Conservation (phyloP, 345 rosid species). For the Citrus unshiu region DNA sequence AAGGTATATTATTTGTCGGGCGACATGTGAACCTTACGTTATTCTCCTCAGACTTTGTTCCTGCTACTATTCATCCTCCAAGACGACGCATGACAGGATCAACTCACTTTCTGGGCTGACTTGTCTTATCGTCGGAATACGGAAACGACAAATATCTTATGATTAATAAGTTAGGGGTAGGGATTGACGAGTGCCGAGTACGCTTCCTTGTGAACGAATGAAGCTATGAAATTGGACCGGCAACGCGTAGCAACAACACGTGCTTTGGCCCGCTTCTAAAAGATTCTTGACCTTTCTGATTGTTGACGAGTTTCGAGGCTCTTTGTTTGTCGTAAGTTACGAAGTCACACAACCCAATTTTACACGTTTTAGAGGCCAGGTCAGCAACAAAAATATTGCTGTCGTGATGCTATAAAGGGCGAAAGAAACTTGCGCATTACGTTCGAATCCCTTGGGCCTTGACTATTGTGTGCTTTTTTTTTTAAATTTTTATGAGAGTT, state of each 20-base stretch:
- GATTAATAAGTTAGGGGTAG: not conserved
- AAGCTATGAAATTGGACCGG: not conserved
- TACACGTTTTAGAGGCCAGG: not conserved
- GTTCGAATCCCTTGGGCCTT: no score
- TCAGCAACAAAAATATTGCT: not conserved
- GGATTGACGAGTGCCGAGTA: not conserved
- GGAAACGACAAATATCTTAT: not conserved
- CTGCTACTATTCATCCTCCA: not conserved
- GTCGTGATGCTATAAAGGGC: not conserved
- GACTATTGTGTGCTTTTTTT: no score
- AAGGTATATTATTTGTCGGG: not conserved
- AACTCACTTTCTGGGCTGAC: not conserved
- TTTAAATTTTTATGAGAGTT: no score
- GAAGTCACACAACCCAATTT: not conserved
- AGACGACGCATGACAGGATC: not conserved
- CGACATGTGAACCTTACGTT: not conserved
- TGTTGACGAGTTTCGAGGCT: not conserved
- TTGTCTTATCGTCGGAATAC: not conserved
- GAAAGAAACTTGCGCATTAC: no score
- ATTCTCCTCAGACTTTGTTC: not conserved
- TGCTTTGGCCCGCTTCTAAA: not conserved
- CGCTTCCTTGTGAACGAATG: not conserved
- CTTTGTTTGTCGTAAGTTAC: not conserved
- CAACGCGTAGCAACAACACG: not conserved
- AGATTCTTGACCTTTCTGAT: not conserved